phyloP scores from a whole-genome alignment of 208 protist species.

The Leishmania guyanensis region DNA sequence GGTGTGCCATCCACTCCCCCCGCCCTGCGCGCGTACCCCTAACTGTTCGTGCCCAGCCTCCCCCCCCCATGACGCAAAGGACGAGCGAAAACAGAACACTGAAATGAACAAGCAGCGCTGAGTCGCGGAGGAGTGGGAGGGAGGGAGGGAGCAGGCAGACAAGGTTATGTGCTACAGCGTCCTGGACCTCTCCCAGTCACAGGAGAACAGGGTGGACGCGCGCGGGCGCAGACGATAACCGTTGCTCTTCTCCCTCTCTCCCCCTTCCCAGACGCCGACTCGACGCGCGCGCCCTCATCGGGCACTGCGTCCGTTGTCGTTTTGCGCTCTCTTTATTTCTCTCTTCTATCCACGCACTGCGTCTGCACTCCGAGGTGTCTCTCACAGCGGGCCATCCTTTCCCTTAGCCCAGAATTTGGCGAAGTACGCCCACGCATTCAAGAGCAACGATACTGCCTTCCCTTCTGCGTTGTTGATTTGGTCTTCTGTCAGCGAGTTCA shows the following conservation, averaged over 20 bases:
- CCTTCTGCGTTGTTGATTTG: slow-evolving; percentile 87
- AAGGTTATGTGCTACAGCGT: neutral
- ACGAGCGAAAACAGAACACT: neutral
- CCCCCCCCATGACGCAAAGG: neutral
- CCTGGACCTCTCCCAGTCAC: neutral
- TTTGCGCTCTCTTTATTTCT: neutral
- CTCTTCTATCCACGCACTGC: neutral
- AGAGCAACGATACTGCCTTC: slow-evolving; percentile 85
- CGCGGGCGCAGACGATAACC: neutral
- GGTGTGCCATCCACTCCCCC: neutral
- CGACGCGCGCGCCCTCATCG: neutral
- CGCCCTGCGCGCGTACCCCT: neutral
- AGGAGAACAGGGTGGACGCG: neutral
- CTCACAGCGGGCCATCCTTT: slow-evolving; percentile 68
- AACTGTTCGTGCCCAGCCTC: neutral
- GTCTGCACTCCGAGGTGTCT: neutral
- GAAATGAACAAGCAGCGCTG: neutral
- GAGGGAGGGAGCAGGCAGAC: neutral
- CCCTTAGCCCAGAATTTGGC: slow-evolving; percentile 90
- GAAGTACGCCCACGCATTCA: slow-evolving; percentile 93
- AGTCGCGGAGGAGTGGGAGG: neutral
- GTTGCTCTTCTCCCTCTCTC: neutral
- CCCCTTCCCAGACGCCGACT: neutral
- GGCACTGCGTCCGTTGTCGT: neutral
- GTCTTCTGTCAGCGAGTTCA: slow-evolving; percentile 83